Evolutionary conservation across 1,139 yeast species (phyloP).

Genomic region (Yamadazyma pseudoaaseri): DNA sequence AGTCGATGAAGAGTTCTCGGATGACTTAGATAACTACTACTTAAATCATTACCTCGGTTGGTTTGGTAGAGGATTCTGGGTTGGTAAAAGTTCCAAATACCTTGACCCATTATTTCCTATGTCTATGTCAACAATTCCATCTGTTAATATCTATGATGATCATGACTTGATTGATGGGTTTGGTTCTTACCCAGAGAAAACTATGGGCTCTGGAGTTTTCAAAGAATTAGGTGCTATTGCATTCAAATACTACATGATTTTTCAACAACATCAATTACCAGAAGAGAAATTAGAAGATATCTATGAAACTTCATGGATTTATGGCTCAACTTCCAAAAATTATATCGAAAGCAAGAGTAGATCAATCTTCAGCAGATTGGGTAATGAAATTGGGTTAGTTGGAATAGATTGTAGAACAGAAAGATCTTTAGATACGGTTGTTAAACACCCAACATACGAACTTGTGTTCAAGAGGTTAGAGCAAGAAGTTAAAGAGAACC

Average conservation of each 20-base stretch:
- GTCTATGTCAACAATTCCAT: slow-evolving; percentile 81
- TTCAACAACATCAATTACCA: slow-evolving; percentile 77
- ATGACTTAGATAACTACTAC: slow-evolving; percentile 64
- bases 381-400: slow-evolving; percentile 65
- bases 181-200: slow-evolving; percentile 77
- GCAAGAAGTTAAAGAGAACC: slow-evolving; percentile 47
- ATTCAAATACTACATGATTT: slow-evolving; percentile 81
- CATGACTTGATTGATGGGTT: slow-evolving; percentile 96
- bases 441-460: slow-evolving; percentile 56
- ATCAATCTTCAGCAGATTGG: slow-evolving; percentile 70
- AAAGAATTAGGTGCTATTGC: slow-evolving; percentile 73
- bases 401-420: slow-evolving; percentile 95
- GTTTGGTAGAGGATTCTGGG: slow-evolving; percentile 90
- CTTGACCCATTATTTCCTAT: slow-evolving; percentile 67
- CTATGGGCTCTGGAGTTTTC: slow-evolving; percentile 73
- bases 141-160: slow-evolving; percentile 81
- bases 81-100: slow-evolving; percentile 63
- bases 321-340: slow-evolving; percentile 31
- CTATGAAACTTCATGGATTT: slow-evolving; percentile 59
- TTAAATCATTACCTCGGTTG: slow-evolving; percentile 74
- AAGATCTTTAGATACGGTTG: slow-evolving; percentile 61
- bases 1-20: slow-evolving; percentile 45
- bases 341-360: slow-evolving; percentile 74
- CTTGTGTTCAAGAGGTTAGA: slow-evolving; percentile 58
- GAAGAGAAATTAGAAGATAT: slow-evolving; percentile 33